These are phyloP conservation scores for Beta vulgaris DNA, from an alignment of 148 eudicot species.

Conservation along the genomic window DNA sequence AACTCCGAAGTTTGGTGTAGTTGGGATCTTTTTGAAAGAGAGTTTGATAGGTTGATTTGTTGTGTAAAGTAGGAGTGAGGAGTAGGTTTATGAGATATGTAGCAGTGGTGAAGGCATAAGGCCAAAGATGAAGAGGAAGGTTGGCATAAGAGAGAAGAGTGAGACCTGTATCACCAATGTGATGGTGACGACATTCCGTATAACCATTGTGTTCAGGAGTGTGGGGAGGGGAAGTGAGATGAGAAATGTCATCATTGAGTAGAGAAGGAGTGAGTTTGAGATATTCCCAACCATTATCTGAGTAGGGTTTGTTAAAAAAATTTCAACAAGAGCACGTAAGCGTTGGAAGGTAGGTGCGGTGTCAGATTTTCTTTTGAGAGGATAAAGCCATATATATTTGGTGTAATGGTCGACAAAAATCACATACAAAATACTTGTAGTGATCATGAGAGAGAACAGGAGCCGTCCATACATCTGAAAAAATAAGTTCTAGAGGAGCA, in stretches of 20 bases:
- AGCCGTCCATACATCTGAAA: not conserved
- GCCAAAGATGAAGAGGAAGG: not conserved
- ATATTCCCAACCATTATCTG: not conserved
- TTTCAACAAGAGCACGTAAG: not conserved
- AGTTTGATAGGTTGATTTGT: not conserved
- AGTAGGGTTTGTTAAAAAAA: not conserved
- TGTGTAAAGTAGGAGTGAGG: not conserved
- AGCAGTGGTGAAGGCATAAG: not conserved
- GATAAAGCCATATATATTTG: constrained; percentile 8
- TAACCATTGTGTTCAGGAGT: not conserved
- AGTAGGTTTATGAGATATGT: not conserved
- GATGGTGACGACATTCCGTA: not conserved
- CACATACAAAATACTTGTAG: not conserved
- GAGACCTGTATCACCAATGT: constrained; percentile 1
- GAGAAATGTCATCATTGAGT: not conserved
- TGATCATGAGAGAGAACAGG: not conserved
- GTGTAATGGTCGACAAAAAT: constrained; percentile 8
- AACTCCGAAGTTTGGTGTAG: too few relatives aligned
- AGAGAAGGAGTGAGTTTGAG: not conserved
- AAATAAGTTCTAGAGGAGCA: not conserved
- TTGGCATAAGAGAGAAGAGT: not conserved
- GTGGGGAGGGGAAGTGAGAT: constrained; percentile 8
- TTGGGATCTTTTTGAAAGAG: not conserved
- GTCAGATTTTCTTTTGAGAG: not conserved
- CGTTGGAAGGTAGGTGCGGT: not conserved